Evolutionary conservation across 139 green algal species (phyloP).

Genomic region (Chlorella sp.): DNA sequence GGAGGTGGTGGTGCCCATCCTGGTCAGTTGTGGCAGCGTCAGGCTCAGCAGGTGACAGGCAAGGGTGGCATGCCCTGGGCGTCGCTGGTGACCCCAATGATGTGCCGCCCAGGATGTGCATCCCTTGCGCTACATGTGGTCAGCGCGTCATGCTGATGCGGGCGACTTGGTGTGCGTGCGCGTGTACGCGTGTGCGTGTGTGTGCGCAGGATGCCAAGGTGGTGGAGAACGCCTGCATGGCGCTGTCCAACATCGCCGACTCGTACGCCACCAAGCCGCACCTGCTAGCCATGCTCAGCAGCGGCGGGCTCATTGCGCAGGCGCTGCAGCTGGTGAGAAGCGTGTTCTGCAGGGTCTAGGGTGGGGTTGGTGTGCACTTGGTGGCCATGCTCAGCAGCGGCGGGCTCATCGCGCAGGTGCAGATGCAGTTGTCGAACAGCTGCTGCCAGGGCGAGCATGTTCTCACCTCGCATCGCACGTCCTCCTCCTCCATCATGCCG

Average conservation of each 20-base stretch:
- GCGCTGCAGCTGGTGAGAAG: constrained; percentile 66
- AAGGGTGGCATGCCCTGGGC: background rate
- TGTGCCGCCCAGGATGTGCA: background rate
- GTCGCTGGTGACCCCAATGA: background rate
- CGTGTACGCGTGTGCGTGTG: background rate
- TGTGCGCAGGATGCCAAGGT: constrained; percentile 66
- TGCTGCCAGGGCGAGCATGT: background rate
- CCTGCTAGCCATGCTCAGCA: constrained; percentile 67
- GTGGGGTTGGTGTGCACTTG: constrained; percentile 37
- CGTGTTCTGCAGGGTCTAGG: background rate
- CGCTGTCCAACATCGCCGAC: constrained; percentile 75
- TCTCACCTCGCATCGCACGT: background rate
- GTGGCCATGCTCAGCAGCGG: constrained; percentile 61
- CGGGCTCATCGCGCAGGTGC: constrained; percentile 65
- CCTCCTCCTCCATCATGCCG: background rate
- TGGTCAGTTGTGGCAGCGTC: background rate
- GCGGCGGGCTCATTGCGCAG: constrained; percentile 61
- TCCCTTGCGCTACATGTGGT: background rate
- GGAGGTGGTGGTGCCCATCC: no score
- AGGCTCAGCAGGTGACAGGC: background rate
- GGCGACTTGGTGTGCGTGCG: background rate
- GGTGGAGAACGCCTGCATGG: constrained; percentile 82
- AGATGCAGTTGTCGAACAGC: constrained; percentile 54
- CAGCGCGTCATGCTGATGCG: background rate
- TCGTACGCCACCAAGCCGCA: constrained; percentile 36